Percentiles rank a stretch among this genome's conserved stretches.
Conservation (phyloP, 345 rosid genomes). For the Psidium guajava region DNA sequence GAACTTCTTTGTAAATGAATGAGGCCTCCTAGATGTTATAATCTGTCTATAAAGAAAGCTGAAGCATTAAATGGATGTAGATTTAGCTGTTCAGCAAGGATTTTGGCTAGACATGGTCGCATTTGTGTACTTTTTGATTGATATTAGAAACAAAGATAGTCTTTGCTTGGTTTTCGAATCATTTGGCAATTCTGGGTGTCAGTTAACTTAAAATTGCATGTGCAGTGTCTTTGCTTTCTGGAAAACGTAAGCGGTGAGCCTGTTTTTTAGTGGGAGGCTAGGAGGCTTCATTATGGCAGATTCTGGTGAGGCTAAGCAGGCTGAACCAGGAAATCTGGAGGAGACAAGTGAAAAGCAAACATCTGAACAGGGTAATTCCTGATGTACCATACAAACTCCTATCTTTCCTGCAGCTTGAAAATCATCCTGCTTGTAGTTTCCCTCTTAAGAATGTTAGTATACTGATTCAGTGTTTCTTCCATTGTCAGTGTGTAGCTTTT, state of each 20-base stretch:
- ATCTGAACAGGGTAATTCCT: slow-evolving; percentile 28
- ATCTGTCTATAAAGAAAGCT: not conserved
- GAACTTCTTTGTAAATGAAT: not conserved
- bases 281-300: slow-evolving; percentile 22
- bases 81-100: not conserved
- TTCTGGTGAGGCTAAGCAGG: slow-evolving; percentile 16
- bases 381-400: not conserved
- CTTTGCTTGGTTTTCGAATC: not conserved
- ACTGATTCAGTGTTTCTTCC: slow-evolving; percentile 10
- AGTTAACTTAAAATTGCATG: not conserved
- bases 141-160: not conserved
- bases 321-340: not conserved
- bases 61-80: not conserved
- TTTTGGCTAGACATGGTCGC: not conserved
- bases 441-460: not conserved
- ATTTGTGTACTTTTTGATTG: not conserved
- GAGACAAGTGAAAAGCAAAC: slow-evolving; percentile 7
- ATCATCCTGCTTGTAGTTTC: not conserved
- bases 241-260: not conserved
- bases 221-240: not conserved
- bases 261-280: not conserved
- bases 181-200: not conserved
- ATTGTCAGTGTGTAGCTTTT: slow-evolving; percentile 62
- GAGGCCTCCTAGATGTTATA: not conserved
- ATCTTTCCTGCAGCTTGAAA: not conserved